Base-by-base conservation (phyloP, 495 filamentous ascomycete genomes). In the Mycothermus thermophilus region DNA sequence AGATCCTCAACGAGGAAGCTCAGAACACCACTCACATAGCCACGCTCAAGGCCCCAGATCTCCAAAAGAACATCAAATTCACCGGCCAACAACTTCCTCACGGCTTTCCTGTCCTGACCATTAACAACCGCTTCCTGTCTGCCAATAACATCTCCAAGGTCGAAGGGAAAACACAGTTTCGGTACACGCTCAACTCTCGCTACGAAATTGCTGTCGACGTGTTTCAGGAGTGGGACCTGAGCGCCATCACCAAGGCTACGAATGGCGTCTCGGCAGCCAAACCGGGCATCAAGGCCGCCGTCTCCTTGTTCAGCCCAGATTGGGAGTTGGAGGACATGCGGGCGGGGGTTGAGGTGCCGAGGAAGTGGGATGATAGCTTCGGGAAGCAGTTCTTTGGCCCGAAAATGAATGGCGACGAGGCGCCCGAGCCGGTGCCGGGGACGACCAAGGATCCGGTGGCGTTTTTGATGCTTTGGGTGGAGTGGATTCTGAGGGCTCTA, bases 291-390 rank as follows among this genome's bases (percentile, higher is more conserved):
- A 37, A 29, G 11, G 38, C 31, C 2, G 30, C 13, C 5, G 12
- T 52, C 4, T 12, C 9, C 11, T 9, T 52, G 18, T 45, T 33
- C 12, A 26, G 33, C 19, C 7, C 9, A 4, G 41, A 45, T 4
- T 52, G 50, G 50, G 38, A 47, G n/a, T n/a, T n/a, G 13, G 10
- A 50, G 8, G 26, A 36, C 3, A 36, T 50, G 43, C 37, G n/a
- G 0, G 12, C 26, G 4, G 36, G 33, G 8, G 24, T 38, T 2
- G 20, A 21, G 0, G 4, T 24, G 4, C 43, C 46, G 5, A 40
- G 50, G 8, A 0, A 20, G 1, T 52, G 50, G 46, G 19, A 36
- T 2, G 6, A 22, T 6, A 27, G 22, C 16, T 52, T 52, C 20
- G 18, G 32, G 0, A 5, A 29, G 12, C 37, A 46, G 20, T 46